These are phyloP conservation scores for Aspergillus olivimuriae DNA, from an alignment of 495 filamentous ascomycete species.

Conservation along the genomic window DNA sequence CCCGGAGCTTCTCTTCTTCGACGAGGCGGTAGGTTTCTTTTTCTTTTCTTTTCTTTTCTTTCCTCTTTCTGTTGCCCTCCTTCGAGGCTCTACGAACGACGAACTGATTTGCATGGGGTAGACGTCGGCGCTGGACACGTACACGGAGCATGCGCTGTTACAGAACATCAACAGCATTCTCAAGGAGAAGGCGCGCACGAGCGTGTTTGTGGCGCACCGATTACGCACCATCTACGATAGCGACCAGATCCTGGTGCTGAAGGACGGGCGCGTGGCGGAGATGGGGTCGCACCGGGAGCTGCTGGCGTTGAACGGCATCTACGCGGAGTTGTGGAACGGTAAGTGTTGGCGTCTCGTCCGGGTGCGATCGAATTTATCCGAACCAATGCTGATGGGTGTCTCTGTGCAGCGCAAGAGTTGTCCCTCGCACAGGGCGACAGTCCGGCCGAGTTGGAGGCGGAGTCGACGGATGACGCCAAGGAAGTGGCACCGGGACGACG, in stretches of 20 bases:
- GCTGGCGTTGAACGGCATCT: conserved; percentile 72
- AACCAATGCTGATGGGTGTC: background rate
- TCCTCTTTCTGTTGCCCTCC: too few relatives aligned
- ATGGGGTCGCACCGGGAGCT: conserved; percentile 79
- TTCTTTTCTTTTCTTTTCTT: too few relatives aligned
- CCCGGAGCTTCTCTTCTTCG: conserved; percentile 89
- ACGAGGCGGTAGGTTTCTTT: conserved; percentile 66
- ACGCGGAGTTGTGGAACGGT: conserved; percentile 89
- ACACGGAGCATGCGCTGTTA: conserved; percentile 88
- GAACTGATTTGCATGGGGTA: conserved; percentile 18
- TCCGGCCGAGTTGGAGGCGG: conserved; percentile 18
- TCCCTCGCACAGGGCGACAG: conserved; percentile 28
- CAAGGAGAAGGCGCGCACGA: conserved; percentile 80
- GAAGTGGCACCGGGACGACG: conserved; percentile 11
- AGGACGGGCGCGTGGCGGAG: conserved; percentile 77
- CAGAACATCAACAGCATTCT: conserved; percentile 92
- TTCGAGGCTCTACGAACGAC: background rate
- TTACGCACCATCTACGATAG: conserved; percentile 91
- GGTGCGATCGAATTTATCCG: too few relatives aligned
- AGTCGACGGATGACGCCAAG: conserved; percentile 9
- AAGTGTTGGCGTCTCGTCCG: conserved; percentile 30
- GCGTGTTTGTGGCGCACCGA: conserved; percentile 89
- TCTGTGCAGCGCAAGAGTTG: conserved; percentile 6
- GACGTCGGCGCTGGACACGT: conserved; percentile 91
- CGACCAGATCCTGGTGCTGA: conserved; percentile 88